A percentile compares a stretch with the other conserved stretches of the same genome.
Evolutionary conservation across 1,139 yeast genomes (phyloP).

Genomic region (Blastobotrys capitulatus): DNA sequence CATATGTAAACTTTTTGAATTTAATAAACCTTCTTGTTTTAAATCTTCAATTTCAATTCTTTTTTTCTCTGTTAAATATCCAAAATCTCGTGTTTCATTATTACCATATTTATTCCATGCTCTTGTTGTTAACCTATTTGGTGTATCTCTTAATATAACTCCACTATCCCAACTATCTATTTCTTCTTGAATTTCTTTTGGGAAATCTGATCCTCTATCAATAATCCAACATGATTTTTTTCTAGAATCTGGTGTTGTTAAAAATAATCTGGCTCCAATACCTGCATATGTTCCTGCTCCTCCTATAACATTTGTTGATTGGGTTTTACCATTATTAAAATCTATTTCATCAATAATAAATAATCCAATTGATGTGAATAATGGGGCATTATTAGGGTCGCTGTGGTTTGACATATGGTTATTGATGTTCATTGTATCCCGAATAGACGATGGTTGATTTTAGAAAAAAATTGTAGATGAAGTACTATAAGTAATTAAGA

Average conservation of each 20-base stretch:
- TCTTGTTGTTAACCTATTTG: slow-evolving; percentile 59
- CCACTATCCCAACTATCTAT: slow-evolving; percentile 61
- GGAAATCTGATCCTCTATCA: slow-evolving; percentile 79
- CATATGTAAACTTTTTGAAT: slow-evolving; percentile 56
- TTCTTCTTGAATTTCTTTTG: slow-evolving; percentile 41
- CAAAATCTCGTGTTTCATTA: slow-evolving; percentile 50
- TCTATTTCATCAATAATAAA: slow-evolving; percentile 87
- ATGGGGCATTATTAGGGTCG: no score
- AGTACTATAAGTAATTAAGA: no score
- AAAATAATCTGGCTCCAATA: slow-evolving; percentile 62
- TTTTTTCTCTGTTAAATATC: slow-evolving; percentile 55
- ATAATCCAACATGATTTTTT: slow-evolving; percentile 57
- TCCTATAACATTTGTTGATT: slow-evolving; percentile 60
- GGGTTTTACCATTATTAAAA: slow-evolving; percentile 41
- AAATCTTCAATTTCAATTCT: slow-evolving; percentile 62
- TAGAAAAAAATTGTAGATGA: no score
- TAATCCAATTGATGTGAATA: slow-evolving; percentile 71
- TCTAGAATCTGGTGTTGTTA: slow-evolving; percentile 34
- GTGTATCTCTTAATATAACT: slow-evolving; percentile 47
- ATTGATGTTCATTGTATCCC: no score
- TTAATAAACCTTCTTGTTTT: slow-evolving; percentile 33
- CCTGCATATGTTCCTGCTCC: slow-evolving; percentile 89
- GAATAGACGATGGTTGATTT: no score
- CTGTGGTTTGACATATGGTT: no score
- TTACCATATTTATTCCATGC: slow-evolving; percentile 74